Evolutionary conservation across 192 early-diverging fungal genomes (phyloP).

Genomic region (Dissophora ornata): DNA sequence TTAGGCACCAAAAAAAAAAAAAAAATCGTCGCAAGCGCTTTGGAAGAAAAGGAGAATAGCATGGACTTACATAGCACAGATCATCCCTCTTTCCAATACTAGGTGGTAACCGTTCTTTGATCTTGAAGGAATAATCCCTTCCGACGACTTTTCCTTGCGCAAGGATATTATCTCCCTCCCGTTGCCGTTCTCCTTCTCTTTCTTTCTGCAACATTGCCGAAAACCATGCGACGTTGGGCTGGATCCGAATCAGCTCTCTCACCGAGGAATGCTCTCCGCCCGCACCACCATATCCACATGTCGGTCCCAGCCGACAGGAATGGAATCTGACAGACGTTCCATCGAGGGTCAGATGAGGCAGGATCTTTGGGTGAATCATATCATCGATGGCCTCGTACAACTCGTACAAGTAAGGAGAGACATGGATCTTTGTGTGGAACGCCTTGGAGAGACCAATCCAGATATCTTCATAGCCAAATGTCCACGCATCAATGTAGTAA

Average conservation of each 20-base stretch:
- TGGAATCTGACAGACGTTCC: slow-evolving; percentile 35
- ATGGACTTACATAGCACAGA: slow-evolving; percentile 34
- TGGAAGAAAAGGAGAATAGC: no score
- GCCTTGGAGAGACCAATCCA: slow-evolving; percentile 57
- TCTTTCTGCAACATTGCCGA: slow-evolving; percentile 7
- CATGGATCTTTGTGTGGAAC: slow-evolving; percentile 54
- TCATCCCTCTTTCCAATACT: slow-evolving; percentile 30
- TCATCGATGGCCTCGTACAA: slow-evolving; percentile 45
- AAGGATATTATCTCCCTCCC: background rate
- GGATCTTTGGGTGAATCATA: slow-evolving; percentile 33
- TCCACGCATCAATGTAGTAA: slow-evolving; percentile 59
- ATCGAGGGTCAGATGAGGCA: slow-evolving; percentile 30
- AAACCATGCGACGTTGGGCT: slow-evolving; percentile 48
- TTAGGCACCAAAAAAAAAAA: background rate
- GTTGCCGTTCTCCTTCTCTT: background rate
- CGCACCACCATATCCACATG: slow-evolving; percentile 40
- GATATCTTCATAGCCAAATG: slow-evolving; percentile 61
- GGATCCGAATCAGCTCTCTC: slow-evolving; percentile 43
- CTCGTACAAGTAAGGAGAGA: slow-evolving; percentile 31
- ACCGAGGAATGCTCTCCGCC: slow-evolving; percentile 30
- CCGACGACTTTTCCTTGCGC: slow-evolving; percentile 4
- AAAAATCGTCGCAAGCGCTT: background rate
- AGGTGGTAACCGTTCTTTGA: slow-evolving; percentile 25
- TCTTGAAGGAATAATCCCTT: slow-evolving; percentile 6
- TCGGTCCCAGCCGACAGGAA: slow-evolving; percentile 38